phyloP scores from a whole-genome alignment of 2,329 filamentous ascomycete genomes.

The Macrophomina pseudophaseolina region DNA sequence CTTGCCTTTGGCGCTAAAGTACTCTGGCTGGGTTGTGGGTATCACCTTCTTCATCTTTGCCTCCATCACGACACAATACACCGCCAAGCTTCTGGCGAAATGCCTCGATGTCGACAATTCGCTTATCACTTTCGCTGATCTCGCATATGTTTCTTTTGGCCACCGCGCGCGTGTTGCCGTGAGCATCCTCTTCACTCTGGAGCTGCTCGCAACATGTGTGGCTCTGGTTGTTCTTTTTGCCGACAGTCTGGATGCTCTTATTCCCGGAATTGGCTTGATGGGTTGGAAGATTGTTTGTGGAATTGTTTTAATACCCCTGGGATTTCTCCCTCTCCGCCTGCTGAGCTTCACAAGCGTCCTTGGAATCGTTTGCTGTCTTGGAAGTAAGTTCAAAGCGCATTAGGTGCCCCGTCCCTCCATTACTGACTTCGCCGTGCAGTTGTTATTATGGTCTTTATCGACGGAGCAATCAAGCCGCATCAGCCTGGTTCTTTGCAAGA shows the following conservation, averaged over 20 bases:
- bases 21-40: conserved; percentile 87
- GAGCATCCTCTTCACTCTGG: conserved; percentile 84
- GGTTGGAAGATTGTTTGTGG: conserved; percentile 88
- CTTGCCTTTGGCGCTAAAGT: conserved; percentile 83
- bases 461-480: conserved; percentile 83
- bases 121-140: conserved; percentile 91
- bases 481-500: conserved; percentile 81
- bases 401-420: no score
- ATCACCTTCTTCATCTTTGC: conserved; percentile 74
- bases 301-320: conserved; percentile 76
- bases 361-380: conserved; percentile 88
- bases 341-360: conserved; percentile 90
- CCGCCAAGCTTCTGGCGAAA: conserved; percentile 80
- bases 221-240: conserved; percentile 92
- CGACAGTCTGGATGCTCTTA: conserved; percentile 82
- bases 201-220: conserved; percentile 86
- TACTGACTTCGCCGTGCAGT: conserved; percentile 57
- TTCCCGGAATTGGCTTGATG: conserved; percentile 71
- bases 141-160: conserved; percentile 91
- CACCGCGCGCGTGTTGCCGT: conserved; percentile 79
- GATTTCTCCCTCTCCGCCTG: conserved; percentile 80
- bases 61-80: conserved; percentile 80
- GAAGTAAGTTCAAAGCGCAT: conserved; percentile 66
- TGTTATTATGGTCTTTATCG: conserved; percentile 79
- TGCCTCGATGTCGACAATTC: conserved; percentile 86